Evolutionary conservation across 1,139 yeast genomes (phyloP), one percentile per base, ranked within the genome.

Genomic region (Magnusiomyces paraingens): DNA sequence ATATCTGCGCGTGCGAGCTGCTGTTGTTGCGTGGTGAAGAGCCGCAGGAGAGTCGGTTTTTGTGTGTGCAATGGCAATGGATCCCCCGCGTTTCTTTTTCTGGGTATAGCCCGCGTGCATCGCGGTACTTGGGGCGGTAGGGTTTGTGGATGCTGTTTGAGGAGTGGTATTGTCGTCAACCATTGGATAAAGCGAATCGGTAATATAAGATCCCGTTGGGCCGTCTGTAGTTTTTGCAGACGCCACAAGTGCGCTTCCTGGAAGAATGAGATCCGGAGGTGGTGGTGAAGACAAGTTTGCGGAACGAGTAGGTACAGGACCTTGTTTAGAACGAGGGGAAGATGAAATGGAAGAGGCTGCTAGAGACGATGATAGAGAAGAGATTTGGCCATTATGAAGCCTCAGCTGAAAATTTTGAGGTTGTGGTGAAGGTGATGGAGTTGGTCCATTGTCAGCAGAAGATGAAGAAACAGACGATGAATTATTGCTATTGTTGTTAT

Each of bases 51-150:
- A 3, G 2, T 29, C 48, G 18, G 29, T 42, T 14, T n/a, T 21
- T 14, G 22, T 45, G 26, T n/a, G 35, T 18, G 44, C 44, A 18
- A 10, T n/a, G 22, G 44, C 22, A n/a, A 18, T 29, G 12, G 39
- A 26, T 12, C 47, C 47, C 14, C 21, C 21, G 3, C 47, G 47
- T 12, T 26, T 44, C 39, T 44, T 44, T 21, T 44, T 44, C 17
- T 64, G 57, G 35, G 64, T 52, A 15, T 61, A 45, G 14, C 62
- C 51, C 45, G 51, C 56, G 51, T 59, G 55, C 12, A 64, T 64
- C 1, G 64, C 58, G 6, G 62, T 57, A 38, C 55, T 47, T 17
- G 62, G 65, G 49, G 60, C 59, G 22, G 60, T 63, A 46, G 58
- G 63, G 15, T 42, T 40, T n/a, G 18, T 49, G 14, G 41, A 21